phyloP scores from a whole-genome alignment of 2,329 filamentous ascomycete species.

The Thielaviopsis ethacetica region DNA sequence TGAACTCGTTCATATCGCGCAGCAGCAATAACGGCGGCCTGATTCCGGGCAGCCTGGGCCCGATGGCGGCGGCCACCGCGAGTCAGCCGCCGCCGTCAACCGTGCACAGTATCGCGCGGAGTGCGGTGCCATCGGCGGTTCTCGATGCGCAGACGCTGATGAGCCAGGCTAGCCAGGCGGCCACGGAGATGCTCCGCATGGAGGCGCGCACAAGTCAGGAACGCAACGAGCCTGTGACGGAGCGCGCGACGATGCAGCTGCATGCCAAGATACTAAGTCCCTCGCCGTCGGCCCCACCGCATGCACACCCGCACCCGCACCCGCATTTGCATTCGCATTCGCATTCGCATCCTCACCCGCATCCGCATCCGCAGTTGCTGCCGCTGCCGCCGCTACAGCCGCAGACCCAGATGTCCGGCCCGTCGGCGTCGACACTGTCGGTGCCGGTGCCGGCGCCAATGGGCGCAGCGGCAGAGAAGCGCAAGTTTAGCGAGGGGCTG shows the following conservation, averaged over 20 bases:
- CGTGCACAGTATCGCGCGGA: constrained; percentile 26
- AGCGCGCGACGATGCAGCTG: constrained; percentile 1
- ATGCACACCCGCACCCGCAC: not conserved
- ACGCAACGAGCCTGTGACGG: not conserved
- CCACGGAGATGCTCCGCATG: constrained; percentile 56
- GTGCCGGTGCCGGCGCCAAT: constrained; percentile 1
- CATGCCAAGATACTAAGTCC: constrained; percentile 4
- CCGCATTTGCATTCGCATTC: not conserved
- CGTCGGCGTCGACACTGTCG: not conserved
- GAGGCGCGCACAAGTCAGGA: constrained; percentile 36
- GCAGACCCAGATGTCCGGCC: not conserved
- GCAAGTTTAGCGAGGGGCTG: constrained; percentile 10
- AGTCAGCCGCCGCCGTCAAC: constrained; percentile 11
- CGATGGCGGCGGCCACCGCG: constrained; percentile 18
- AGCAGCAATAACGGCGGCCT: constrained; percentile 16
- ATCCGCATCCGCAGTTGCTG: not conserved
- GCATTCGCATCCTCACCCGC: not conserved
- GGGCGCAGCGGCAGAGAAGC: constrained; percentile 10
- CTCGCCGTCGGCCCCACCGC: not conserved
- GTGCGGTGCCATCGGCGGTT: constrained; percentile 34
- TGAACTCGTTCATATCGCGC: constrained; percentile 16
- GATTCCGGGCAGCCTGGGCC: constrained; percentile 31
- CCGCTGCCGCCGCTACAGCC: not conserved
- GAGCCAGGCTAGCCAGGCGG: constrained; percentile 44
- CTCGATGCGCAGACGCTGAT: not conserved